Conservation (phyloP, 179 eudicot species). For the Silene noctiflora region DNA sequence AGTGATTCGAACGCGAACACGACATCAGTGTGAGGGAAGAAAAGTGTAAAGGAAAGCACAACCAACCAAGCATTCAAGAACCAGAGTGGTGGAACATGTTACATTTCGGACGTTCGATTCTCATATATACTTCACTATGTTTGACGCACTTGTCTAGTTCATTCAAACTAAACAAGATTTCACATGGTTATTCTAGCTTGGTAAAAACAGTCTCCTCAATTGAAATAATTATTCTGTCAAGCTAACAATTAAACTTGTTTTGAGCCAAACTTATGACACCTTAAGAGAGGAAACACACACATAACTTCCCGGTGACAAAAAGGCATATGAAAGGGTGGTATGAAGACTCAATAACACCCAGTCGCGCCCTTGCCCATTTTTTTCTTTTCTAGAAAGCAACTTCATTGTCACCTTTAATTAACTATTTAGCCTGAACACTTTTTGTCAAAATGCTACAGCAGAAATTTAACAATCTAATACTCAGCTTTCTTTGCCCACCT, state of each 20-base stretch:
- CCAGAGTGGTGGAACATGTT: too few species aligned
- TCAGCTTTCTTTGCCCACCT: constrained; percentile 29
- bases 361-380: neutral
- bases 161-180: neutral
- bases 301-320: neutral
- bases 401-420: constrained; percentile 13
- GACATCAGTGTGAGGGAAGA: too few species aligned
- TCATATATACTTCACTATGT: neutral
- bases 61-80: too few species aligned
- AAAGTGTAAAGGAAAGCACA: too few species aligned
- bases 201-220: too few species aligned
- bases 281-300: neutral
- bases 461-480: constrained; percentile 20
- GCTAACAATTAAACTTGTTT: neutral
- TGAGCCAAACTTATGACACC: constrained; percentile 3
- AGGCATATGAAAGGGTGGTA: too few species aligned
- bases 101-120: neutral
- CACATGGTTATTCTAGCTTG: neutral
- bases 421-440: constrained; percentile 14
- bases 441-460: constrained; percentile 18
- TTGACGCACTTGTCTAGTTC: neutral
- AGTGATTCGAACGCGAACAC: neutral
- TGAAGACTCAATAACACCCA: too few species aligned
- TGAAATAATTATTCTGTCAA: neutral
- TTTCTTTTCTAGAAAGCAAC: constrained; percentile 11